Conservation (phyloP, 805 yeast genomes). For the Metschnikowia continentalis region DNA sequence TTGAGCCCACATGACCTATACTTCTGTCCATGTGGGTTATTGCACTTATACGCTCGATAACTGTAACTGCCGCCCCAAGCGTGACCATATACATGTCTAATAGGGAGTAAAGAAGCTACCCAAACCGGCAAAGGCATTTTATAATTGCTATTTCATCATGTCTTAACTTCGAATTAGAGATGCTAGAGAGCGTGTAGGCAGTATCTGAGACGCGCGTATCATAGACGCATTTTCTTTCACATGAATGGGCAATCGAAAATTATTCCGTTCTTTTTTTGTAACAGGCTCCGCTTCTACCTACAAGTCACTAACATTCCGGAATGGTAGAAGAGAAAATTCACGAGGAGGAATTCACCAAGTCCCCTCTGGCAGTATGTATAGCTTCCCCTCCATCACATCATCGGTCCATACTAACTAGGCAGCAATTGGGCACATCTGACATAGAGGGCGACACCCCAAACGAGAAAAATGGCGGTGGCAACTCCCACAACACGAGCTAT, state of each 20-base stretch:
- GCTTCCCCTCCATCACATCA: neutral
- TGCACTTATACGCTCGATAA: neutral
- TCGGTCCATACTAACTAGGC: neutral
- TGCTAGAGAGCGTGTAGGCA: neutral
- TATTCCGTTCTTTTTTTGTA: neutral
- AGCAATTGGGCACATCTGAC: constrained; percentile 5
- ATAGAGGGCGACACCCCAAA: neutral
- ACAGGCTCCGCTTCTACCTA: constrained; percentile 5
- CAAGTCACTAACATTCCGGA: neutral
- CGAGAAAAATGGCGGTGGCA: neutral
- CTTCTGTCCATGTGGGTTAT: neutral
- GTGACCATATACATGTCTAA: too few relatives aligned
- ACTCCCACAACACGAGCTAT: constrained; percentile 18
- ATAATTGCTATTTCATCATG: neutral
- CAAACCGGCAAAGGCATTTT: too few relatives aligned
- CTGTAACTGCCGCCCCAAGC: too few relatives aligned
- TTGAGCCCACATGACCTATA: neutral
- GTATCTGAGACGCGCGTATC: constrained; percentile 3
- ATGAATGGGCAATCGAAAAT: constrained; percentile 5
- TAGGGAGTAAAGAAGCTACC: too few relatives aligned
- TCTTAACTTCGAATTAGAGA: neutral
- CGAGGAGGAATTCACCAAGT: constrained; percentile 10
- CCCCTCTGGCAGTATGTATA: constrained; percentile 16
- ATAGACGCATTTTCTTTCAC: constrained; percentile 2
- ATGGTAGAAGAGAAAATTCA: constrained; percentile 1